phyloP scores from a whole-genome alignment of 78 protist genomes.

The Polysphondylium violaceum region DNA sequence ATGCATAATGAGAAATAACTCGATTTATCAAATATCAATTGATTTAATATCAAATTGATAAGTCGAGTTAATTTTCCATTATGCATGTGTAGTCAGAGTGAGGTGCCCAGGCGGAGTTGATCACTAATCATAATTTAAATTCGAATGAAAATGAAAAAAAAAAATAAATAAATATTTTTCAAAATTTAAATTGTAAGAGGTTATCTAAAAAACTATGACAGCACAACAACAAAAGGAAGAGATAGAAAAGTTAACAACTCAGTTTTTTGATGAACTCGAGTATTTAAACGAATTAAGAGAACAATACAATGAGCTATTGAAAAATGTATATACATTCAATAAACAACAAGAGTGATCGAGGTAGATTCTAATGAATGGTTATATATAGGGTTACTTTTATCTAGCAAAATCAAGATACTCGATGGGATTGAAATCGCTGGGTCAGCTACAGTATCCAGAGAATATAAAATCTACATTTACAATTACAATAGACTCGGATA shows the following conservation, averaged over 20 bases:
- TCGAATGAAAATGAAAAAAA: no score
- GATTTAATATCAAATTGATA: no score
- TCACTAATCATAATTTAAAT: no score
- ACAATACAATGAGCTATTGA: constrained; percentile 1
- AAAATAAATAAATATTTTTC: no score
- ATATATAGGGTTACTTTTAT: constrained; percentile 69
- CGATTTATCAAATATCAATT: no score
- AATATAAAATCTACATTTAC: constrained; percentile 22
- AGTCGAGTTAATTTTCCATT: no score
- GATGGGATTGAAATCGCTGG: constrained; percentile 64
- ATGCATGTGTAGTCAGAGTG: no score
- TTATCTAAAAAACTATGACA: no score
- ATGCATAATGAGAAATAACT: no score
- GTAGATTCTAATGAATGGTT: not conserved
- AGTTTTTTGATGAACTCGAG: not conserved
- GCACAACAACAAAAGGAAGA: not conserved
- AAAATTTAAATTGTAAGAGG: no score
- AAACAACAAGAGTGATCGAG: not conserved
- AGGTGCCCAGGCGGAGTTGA: no score
- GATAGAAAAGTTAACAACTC: not conserved
- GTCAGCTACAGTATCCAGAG: constrained; percentile 60
- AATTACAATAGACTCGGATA: not conserved
- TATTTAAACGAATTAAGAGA: not conserved
- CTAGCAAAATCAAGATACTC: constrained; percentile 56
- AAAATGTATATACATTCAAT: not conserved